Percentiles rank a stretch among this genome's conserved stretches.
Conservation (phyloP, 78 protist species). For the Paratrimastix pyriformis region DNA sequence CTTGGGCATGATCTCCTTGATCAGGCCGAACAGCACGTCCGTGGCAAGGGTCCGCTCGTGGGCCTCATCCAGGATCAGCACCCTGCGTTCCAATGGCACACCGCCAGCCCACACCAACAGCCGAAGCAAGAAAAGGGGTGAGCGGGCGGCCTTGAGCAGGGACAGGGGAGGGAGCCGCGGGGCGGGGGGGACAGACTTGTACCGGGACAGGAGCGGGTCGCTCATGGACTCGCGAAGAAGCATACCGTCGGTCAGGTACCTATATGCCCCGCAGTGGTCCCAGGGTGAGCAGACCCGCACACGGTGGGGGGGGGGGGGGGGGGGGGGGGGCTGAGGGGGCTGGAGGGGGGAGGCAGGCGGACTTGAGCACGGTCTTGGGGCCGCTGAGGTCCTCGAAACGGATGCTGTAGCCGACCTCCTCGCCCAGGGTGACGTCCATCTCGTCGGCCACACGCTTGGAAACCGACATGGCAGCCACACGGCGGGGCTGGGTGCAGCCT, state of each 20-base stretch:
- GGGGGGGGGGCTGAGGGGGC: background rate
- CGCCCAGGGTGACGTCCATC: conserved; percentile 90
- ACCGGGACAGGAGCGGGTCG: conserved; percentile 77
- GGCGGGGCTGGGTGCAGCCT: conserved; percentile 96
- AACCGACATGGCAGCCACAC: conserved; percentile 80
- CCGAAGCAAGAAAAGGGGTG: too few relatives aligned
- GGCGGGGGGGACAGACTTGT: conserved; percentile 10
- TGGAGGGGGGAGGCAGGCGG: background rate
- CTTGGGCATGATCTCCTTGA: conserved; percentile 42
- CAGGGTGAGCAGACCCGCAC: background rate
- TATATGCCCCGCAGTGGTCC: conserved; percentile 4
- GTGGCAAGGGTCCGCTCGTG: conserved; percentile 99
- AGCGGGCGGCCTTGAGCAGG: background rate
- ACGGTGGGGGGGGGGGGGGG: background rate
- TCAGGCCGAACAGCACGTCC: conserved; percentile 89
- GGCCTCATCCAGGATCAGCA: conserved; percentile 97
- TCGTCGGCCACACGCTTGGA: conserved; percentile 94
- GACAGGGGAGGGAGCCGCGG: background rate
- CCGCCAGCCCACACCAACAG: background rate
- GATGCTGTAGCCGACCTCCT: conserved; percentile 92
- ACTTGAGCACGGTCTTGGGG: conserved; percentile 70
- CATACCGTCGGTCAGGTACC: conserved; percentile 93
- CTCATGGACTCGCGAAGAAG: conserved; percentile 92
- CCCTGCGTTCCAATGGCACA: background rate
- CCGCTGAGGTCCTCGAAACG: conserved; percentile 93